Base-by-base conservation (phyloP, 257 asterid species). In the Henckelia pumila region DNA sequence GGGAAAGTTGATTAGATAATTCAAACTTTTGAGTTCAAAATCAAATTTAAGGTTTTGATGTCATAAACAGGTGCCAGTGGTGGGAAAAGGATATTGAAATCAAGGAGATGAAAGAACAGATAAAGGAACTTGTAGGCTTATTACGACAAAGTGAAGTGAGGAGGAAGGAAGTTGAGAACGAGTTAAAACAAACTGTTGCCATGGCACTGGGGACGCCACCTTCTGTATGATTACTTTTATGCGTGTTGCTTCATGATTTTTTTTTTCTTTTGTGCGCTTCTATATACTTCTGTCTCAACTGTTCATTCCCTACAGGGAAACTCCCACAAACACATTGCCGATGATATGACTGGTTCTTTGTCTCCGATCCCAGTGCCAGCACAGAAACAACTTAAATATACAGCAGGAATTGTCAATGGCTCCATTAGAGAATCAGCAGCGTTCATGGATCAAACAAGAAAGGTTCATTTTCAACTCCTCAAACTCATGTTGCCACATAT, bases 291-390 rank as follows among this genome's bases (percentile, higher is more conserved):
- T 57, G 33, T 64, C 68, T 50, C 40, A 11, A 52, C 61, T 63
- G 63, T 22, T 67, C 37, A 56, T 29, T 61, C 61, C 47, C 63
- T 59, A 6, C 77, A 83, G 89, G 89, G 64, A 23, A 79, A 78
- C 73, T 73, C 84, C 64, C 87, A 72, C 79, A 94, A 86, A 71
- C 89, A 91, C 78, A 70, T 84, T 5, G 88, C 87, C 24, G 89
- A 84, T 69, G 93, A 85, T 26, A 82, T 84, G 86, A 77, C 81
- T 56, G 78, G 89, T 49, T 96, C 94, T 14, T 57, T 86, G 59
- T 94, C 97, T 70, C 97, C 99, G 53, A 78, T 94, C 62, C 89
- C 95, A 1, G 89, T 91, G 32, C 96, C 98, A 69, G 98, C 98
- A 44, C 99, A 85, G 82, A 94, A 94, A 72, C 99, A 94, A 77